phyloP scores from a whole-genome alignment of 1,284 basidiomycete genomes.

The Ceraceosorus guamensis region DNA sequence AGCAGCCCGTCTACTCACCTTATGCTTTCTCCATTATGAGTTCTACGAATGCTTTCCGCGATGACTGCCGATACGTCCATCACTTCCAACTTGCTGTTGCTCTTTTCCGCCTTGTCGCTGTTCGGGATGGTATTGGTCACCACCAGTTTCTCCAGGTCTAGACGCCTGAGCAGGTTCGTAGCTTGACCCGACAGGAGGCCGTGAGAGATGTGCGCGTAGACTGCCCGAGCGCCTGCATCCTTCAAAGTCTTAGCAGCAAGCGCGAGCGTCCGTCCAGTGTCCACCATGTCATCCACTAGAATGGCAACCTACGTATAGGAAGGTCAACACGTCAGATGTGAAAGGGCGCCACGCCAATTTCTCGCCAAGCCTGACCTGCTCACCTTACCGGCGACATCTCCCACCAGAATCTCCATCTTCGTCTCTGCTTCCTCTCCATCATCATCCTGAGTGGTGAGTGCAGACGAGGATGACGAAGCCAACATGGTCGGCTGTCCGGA shows the following conservation, averaged over 20 bases:
- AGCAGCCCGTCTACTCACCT: slow-evolving; percentile 11
- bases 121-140: slow-evolving; percentile 78
- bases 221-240: slow-evolving; percentile 77
- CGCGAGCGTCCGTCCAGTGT: slow-evolving; percentile 80
- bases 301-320: slow-evolving; percentile 56
- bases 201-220: slow-evolving; percentile 86
- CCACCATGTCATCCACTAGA: slow-evolving; percentile 96
- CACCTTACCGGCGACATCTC: slow-evolving; percentile 88
- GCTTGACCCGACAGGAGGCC: slow-evolving; percentile 81
- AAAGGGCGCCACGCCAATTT: no score
- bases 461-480: no score
- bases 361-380: slow-evolving; percentile 8
- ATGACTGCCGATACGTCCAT: slow-evolving; percentile 85
- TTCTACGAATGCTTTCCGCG: slow-evolving; percentile 89
- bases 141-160: slow-evolving; percentile 79
- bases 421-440: slow-evolving; percentile 45
- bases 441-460: no score
- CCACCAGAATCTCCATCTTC: slow-evolving; percentile 87
- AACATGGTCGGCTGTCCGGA: no score
- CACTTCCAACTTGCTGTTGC: slow-evolving; percentile 53
- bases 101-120: slow-evolving; percentile 50
- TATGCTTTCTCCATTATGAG: slow-evolving; percentile 80
- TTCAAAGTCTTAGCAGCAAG: slow-evolving; percentile 76
- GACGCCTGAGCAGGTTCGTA: slow-evolving; percentile 65
- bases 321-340: background rate